Percentiles rank a stretch among this genome's conserved stretches.
Evolutionary conservation across 2,329 filamentous ascomycete genomes (phyloP).

Genomic region (Colletotrichum zoysiae): DNA sequence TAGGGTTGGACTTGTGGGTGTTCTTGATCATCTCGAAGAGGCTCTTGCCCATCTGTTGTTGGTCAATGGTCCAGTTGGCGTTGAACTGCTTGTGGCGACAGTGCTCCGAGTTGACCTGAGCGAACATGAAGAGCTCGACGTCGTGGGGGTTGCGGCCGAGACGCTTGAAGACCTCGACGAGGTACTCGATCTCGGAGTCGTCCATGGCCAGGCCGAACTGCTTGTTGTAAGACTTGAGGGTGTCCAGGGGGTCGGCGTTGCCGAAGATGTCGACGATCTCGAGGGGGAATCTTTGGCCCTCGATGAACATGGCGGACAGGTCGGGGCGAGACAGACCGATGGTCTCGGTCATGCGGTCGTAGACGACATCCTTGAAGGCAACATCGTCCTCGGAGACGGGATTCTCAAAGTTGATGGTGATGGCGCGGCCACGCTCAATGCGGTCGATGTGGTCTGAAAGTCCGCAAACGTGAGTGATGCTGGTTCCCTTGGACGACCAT

Average conservation of each 20-base stretch:
- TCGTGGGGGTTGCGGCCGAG: slow-evolving; percentile 78
- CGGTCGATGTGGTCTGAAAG: slow-evolving; percentile 77
- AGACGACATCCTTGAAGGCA: slow-evolving; percentile 76
- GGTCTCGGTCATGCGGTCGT: slow-evolving; percentile 96
- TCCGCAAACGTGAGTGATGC: slow-evolving; percentile 92
- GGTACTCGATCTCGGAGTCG: slow-evolving; percentile 89
- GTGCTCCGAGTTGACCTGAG: slow-evolving; percentile 98
- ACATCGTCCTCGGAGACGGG: slow-evolving; percentile 59
- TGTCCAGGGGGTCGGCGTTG: slow-evolving; percentile 73
- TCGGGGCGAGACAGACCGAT: slow-evolving; percentile 77
- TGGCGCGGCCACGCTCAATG: slow-evolving; percentile 87
- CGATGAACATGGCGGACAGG: slow-evolving; percentile 82
- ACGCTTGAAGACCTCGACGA: slow-evolving; percentile 72
- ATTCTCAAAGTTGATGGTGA: slow-evolving; percentile 75
- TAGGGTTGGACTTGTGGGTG: slow-evolving; percentile 85
- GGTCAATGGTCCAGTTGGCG: slow-evolving; percentile 94
- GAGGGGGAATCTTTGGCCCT: slow-evolving; percentile 72
- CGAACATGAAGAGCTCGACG: slow-evolving; percentile 99
- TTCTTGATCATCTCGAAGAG: slow-evolving; percentile 98
- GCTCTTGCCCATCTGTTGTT: slow-evolving; percentile 80
- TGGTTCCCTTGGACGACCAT: slow-evolving; percentile 97
- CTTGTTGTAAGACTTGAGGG: slow-evolving; percentile 86
- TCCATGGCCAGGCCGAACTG: slow-evolving; percentile 89
- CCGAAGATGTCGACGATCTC: slow-evolving; percentile 82
- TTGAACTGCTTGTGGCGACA: slow-evolving; percentile 93